These are phyloP conservation scores for Geotrichum klebahnii DNA, from an alignment of 1,139 yeast genomes.

Conservation along the genomic window DNA sequence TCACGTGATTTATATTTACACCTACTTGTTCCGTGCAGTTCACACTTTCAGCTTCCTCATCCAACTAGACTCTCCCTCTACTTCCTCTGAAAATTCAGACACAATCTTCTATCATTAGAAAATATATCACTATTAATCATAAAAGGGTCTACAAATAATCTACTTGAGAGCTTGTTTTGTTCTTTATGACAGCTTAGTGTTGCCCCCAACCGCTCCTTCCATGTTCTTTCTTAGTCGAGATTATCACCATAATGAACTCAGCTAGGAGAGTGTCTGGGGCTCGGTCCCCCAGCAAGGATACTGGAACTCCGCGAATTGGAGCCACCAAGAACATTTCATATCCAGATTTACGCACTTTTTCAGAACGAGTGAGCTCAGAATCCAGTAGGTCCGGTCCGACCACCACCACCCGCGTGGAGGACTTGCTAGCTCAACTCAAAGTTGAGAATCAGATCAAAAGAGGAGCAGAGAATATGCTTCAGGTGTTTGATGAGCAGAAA, in stretches of 20 bases:
- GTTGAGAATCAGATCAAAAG: slow-evolving; percentile 42
- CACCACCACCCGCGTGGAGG: slow-evolving; percentile 27
- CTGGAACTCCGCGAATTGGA: slow-evolving; percentile 1
- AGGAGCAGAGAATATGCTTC: slow-evolving; percentile 43
- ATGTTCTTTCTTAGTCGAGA: not conserved
- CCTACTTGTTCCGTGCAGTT: not conserved
- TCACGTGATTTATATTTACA: not conserved
- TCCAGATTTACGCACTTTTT: slow-evolving; percentile 13
- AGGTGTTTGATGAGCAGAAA: slow-evolving; percentile 30
- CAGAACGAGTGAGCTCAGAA: slow-evolving; percentile 18
- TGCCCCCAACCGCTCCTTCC: not conserved
- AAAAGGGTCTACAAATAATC: not conserved
- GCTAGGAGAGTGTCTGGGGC: slow-evolving; percentile 7
- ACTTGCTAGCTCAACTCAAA: slow-evolving; percentile 38
- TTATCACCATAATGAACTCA: slow-evolving; percentile 5
- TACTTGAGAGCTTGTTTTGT: not conserved
- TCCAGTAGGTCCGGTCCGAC: slow-evolving; percentile 16
- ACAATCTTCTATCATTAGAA: not conserved
- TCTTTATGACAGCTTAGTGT: not conserved
- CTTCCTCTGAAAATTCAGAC: too few species aligned
- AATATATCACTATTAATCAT: not conserved
- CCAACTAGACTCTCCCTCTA: too few species aligned
- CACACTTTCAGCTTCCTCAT: not conserved
- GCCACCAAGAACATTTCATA: slow-evolving; percentile 17
- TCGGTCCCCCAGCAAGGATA: slow-evolving; percentile 7